Evolutionary conservation across 352 stramenopile species (phyloP), one percentile per base, ranked within the genome.

Genomic region (Globisporangium echinulatum): DNA sequence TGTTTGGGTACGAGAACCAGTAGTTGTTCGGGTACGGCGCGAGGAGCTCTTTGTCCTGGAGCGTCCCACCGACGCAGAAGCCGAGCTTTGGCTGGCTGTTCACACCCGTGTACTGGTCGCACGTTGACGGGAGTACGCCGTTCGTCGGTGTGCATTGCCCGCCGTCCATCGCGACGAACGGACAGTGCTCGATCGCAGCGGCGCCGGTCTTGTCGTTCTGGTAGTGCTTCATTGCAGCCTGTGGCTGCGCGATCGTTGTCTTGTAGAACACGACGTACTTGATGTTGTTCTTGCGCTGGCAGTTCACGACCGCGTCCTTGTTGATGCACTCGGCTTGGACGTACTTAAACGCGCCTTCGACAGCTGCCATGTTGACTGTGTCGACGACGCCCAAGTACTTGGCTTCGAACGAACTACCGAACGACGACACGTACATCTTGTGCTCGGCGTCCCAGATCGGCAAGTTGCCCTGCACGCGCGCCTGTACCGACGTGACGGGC

Each of bases 1-100:
- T 86, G 59, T 90, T 91, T 2, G 82, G 82, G 70, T 86, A 92
- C 10, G 85, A 94, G 63, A 84, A 91, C 85, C 82, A 92, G 64
- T 81, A 85, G 56, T 83, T 88, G 68, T 84, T 66, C 10, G 74
- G 78, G 71, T 95, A 93, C 46, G 81, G 85, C 9, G 85, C 85
- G 7, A 77, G 64, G 7, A 52, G 38, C 5, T 92, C 79, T 5
- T 63, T 77, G 39, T 79, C 66, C 54, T 78, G 62, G 0, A 75
- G 51, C 1, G 69, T 71, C 36, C 62, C 68, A 11, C 81, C 75
- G 10, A 89, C 61, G 25, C 66, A 88, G 10, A 78, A 71, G 14
- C 81, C 81, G 10, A 89, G 48, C 0, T 87, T 69, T 0, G 64
- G 53, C 53, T 75, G 63, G 10, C 71, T 79, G 36, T 75, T 65